phyloP scores from a whole-genome alignment of 1,139 yeast genomes.

The Citeromyces siamensis region DNA sequence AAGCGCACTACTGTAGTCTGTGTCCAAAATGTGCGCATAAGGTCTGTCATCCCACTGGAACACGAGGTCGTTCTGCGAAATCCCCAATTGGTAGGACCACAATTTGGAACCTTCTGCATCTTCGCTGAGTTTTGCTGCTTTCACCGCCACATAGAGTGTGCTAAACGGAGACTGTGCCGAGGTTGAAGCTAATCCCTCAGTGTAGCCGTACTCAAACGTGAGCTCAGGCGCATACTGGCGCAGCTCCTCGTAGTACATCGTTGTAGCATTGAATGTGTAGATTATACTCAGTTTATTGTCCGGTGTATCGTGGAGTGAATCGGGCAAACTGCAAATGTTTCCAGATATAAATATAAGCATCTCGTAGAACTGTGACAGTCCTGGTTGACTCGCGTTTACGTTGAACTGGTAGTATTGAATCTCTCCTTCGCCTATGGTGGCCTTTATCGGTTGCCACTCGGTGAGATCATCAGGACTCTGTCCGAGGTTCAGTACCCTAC shows the following conservation, averaged over 20 bases:
- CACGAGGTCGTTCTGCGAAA: constrained; percentile 51
- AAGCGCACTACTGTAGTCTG: constrained; percentile 62
- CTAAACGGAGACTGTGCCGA: constrained; percentile 16
- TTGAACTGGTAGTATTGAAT: constrained; percentile 31
- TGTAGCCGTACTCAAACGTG: constrained; percentile 35
- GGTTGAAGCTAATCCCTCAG: constrained; percentile 38
- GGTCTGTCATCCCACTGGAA: constrained; percentile 60
- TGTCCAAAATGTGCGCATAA: constrained; percentile 53
- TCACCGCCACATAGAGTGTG: constrained; percentile 34
- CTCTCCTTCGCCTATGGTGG: constrained; percentile 25
- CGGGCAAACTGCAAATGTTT: constrained; percentile 41
- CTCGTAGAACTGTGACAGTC: constrained; percentile 36
- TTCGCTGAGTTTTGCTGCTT: constrained; percentile 26
- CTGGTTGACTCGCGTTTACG: constrained; percentile 29
- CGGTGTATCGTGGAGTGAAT: constrained; percentile 9
- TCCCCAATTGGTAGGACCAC: constrained; percentile 60
- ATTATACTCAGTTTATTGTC: constrained; percentile 33
- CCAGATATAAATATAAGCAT: constrained; percentile 47
- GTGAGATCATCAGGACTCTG: constrained; percentile 12
- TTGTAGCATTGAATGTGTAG: constrained; percentile 32
- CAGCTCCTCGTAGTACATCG: constrained; percentile 7
- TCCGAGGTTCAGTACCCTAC: neutral
- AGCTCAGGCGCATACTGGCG: constrained; percentile 9
- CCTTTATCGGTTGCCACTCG: constrained; percentile 32
- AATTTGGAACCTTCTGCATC: constrained; percentile 13